phyloP scores from a whole-genome alignment of 441 rosid species.

The Euphorbia corollata region DNA sequence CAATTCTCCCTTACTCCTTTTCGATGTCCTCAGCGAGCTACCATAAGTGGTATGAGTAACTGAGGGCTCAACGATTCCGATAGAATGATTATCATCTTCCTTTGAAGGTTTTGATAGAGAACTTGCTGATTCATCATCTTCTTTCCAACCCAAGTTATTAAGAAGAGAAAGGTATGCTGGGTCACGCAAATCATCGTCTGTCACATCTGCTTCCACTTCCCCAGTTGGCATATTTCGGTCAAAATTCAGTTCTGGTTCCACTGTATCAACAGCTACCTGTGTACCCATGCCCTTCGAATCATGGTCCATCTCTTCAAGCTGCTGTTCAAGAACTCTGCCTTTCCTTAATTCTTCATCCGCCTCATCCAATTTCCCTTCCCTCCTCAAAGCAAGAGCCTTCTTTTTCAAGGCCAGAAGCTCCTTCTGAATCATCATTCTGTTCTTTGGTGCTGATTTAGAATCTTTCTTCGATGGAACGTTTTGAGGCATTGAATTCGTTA shows the following conservation, averaged over 20 bases:
- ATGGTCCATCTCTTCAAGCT: conserved; percentile 63
- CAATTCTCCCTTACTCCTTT: conserved; percentile 61
- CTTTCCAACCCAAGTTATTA: conserved; percentile 66
- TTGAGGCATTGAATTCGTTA: conserved; percentile 17
- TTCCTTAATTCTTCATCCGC: conserved; percentile 68
- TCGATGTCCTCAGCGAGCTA: conserved; percentile 25
- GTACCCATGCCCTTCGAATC: conserved; percentile 32
- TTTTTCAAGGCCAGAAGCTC: conserved; percentile 71
- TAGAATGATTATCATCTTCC: conserved; percentile 27
- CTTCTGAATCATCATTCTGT: conserved; percentile 53
- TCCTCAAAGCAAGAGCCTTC: conserved; percentile 68
- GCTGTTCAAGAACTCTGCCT: conserved; percentile 56
- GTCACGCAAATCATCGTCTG: conserved; percentile 63
- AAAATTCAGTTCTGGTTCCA: conserved; percentile 21
- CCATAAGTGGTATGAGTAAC: no score
- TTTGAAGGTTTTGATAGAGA: conserved; percentile 19
- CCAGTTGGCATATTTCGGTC: conserved; percentile 28
- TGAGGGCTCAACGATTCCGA: neutral
- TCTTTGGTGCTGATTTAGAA: conserved; percentile 35
- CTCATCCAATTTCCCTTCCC: conserved; percentile 66
- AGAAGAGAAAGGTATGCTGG: conserved; percentile 55
- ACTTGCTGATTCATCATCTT: conserved; percentile 26
- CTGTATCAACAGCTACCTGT: conserved; percentile 12
- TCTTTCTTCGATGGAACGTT: conserved; percentile 24
- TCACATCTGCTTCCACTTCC: conserved; percentile 45